Evolutionary conservation across 2,329 filamentous ascomycete genomes (phyloP), one percentile per base, ranked within the genome.

Genomic region (Neopestalotiopsis sp.): DNA sequence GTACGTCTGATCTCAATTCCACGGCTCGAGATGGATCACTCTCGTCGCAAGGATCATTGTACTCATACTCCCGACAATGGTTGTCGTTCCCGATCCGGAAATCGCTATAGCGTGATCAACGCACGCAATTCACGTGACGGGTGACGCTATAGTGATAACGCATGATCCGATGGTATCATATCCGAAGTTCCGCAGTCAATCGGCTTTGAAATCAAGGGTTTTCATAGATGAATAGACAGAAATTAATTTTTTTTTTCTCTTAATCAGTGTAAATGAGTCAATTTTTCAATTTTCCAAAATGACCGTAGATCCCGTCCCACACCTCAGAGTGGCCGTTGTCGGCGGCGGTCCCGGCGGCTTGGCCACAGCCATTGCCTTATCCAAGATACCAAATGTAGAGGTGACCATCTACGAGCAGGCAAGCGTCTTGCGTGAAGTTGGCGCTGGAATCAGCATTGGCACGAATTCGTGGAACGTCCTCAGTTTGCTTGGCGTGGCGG

Each of bases 381-480:
- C 80, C 0, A 72, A 78, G 53, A 72, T 84, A 2, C 79, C 81
- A 0, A 80, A 83, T 49, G 74, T 86, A 9, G 73, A 82, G 20
- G 79, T 84, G 3, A 79, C 74, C 0, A 71, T 86, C 1, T 86
- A 84, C 65, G 84, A 86, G 69, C 80, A 85, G 68, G 82, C 82
- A 1, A 76, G 71, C 6, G 75, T 81, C 20, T 73, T 86, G n/a
- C 75, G 82, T 40, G 84, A 86, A 71, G 80, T 84, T 5, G 84
- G 84, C 0, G 84, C 84, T 0, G 85, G 84, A 0, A 85, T 86
- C 67, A 81, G 79, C 61, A 81, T 86, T 17, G 79, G 80, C 1
- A 76, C 79, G 7, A 85, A 86, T 72, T 80, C 80, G 14, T 86
- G 84, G 85, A 83, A 79, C 59, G 81, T 85, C 5, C 74, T 87